Base-by-base conservation (phyloP, 768 basidiomycete genomes). In the Serendipita sp. region DNA sequence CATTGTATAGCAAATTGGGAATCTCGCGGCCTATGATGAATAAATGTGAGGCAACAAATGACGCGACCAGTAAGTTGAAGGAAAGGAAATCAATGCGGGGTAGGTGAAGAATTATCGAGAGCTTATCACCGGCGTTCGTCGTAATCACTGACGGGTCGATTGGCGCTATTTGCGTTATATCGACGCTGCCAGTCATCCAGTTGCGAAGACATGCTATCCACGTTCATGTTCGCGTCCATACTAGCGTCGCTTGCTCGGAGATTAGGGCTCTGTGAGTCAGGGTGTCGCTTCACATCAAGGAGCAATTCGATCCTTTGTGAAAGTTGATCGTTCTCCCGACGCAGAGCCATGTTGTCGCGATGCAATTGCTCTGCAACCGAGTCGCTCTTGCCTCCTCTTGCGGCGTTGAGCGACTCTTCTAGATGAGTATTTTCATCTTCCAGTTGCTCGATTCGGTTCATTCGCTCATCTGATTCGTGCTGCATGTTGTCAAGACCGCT, bases 221-320 rank as follows among this genome's bases (percentile, higher is more conserved):
- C 88, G 10, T 83, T 84, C 64, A 85, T 73, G 10, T 81, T 85
- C 71, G 89, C 88, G 70, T 92, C 90, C 18, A 87, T 89, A 75
- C 89, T 91, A 37, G 89, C 87, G 65, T 82, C 83, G 71, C 89
- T 92, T 54, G 79, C 77, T 47, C 84, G 83, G 37, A 81, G 81
- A 65, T 77, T 79, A 3, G 76, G 76, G 11, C 80, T 75, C 41
- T 80, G 81, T 7, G 86, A 89, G 67, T 85, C 75, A 30, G 85
- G 86, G 35, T 75, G 73, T 66, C 81, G 74, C 18, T 92, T 89
- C 48, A 89, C 90, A 70, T 92, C 90, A 63, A 95, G 81, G 15
- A 95, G 79, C 54, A 94, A 80, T 65, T 85, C 88, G 69, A 95
- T 92, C 79, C 92, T 92, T 73, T 90, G 89, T n/a, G 86, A 86